Conservation (phyloP, 2,329 filamentous ascomycete species). For the Corinectria fuckeliana region DNA sequence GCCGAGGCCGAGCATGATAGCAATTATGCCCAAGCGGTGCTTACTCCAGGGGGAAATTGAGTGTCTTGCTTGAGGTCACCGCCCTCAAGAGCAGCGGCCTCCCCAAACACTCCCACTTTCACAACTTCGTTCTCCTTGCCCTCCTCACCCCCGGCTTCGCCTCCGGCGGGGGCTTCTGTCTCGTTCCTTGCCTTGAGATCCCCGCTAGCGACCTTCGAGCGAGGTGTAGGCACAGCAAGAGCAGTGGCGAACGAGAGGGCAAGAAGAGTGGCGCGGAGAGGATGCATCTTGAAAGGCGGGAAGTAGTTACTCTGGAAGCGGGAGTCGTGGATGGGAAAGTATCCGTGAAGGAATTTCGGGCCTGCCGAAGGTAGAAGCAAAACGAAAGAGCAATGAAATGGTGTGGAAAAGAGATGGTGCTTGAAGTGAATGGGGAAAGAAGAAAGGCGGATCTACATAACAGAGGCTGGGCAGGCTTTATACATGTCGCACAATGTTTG, state of each 20-base stretch:
- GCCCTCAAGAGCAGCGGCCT: slow-evolving; percentile 39
- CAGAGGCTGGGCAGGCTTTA: neutral
- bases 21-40: slow-evolving; percentile 9
- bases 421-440: neutral
- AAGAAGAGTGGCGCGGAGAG: neutral
- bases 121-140: slow-evolving; percentile 41
- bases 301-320: neutral
- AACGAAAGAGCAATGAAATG: neutral
- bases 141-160: neutral
- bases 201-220: neutral
- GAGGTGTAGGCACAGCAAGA: neutral
- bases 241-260: neutral
- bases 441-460: neutral
- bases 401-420: neutral
- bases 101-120: slow-evolving; percentile 39
- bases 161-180: neutral
- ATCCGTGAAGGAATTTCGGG: neutral
- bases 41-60: slow-evolving; percentile 43
- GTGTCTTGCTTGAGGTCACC: slow-evolving; percentile 42
- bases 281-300: neutral
- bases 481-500: neutral
- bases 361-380: neutral
- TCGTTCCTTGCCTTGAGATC: neutral
- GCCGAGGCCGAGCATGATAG: neutral
- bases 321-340: neutral